These are phyloP conservation scores for Apocynum venetum DNA, from an alignment of 257 asterid genomes.

Conservation along the genomic window DNA sequence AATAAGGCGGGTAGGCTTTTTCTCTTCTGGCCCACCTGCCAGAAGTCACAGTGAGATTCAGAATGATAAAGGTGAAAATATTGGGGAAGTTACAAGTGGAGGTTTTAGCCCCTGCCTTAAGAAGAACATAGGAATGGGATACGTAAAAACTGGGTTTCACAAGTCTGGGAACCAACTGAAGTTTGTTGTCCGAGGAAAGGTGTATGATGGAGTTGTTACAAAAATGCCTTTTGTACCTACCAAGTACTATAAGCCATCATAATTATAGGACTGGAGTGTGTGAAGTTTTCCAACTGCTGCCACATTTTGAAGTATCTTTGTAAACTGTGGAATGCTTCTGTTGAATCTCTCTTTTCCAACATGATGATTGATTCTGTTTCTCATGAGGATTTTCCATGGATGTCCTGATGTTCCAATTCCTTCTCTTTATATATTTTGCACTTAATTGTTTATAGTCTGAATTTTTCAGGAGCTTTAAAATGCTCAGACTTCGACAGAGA, in stretches of 20 bases:
- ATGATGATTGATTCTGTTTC: not conserved
- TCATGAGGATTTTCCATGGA: not conserved
- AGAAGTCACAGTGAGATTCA: slow-evolving; percentile 93
- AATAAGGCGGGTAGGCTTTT: slow-evolving; percentile 75
- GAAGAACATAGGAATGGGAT: slow-evolving; percentile 97
- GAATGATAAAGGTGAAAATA: slow-evolving; percentile 64
- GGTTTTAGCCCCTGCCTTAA: slow-evolving; percentile 97
- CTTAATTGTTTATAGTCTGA: not conserved
- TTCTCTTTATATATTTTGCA: not conserved
- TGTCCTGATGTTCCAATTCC: not conserved
- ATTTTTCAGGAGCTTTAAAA: not conserved
- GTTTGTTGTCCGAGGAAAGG: slow-evolving; percentile 74
- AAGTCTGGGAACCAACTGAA: slow-evolving; percentile 75
- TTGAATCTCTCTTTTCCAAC: slow-evolving; percentile 10
- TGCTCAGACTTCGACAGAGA: not conserved
- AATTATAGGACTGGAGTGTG: slow-evolving; percentile 19
- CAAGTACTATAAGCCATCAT: slow-evolving; percentile 75
- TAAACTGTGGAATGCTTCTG: slow-evolving; percentile 13
- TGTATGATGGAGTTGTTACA: slow-evolving; percentile 72
- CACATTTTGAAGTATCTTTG: slow-evolving; percentile 17
- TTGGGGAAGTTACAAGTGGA: slow-evolving; percentile 95
- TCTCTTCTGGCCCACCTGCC: slow-evolving; percentile 89
- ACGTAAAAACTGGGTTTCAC: slow-evolving; percentile 84
- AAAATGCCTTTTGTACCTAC: slow-evolving; percentile 89
- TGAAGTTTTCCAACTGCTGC: slow-evolving; percentile 18